phyloP scores from a whole-genome alignment of 331 rosid genomes.

The Quercus phellos region DNA sequence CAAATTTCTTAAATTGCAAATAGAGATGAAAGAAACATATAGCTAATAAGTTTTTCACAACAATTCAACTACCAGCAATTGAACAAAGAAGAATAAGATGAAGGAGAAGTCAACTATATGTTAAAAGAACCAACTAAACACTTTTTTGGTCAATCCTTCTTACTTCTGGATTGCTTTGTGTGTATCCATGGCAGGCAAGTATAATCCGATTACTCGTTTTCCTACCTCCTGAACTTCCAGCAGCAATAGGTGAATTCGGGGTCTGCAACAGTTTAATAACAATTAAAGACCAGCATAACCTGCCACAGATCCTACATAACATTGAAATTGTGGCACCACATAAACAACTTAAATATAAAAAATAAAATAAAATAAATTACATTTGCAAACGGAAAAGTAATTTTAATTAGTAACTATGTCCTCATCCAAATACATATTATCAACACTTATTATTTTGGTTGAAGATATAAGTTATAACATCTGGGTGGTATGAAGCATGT shows the following conservation, averaged over 20 bases:
- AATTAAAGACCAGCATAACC: constrained; percentile 24
- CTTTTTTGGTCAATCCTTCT: constrained; percentile 2
- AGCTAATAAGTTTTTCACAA: background rate
- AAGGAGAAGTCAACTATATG: background rate
- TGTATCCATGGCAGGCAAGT: constrained; percentile 78
- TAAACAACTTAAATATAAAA: background rate
- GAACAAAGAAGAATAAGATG: background rate
- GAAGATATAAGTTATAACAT: background rate
- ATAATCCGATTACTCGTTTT: constrained; percentile 50
- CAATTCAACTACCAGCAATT: constrained; percentile 1
- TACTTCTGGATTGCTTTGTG: constrained; percentile 58
- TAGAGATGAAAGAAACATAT: background rate
- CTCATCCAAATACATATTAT: background rate
- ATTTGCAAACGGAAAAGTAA: background rate
- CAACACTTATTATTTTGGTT: background rate
- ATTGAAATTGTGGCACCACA: constrained; percentile 4
- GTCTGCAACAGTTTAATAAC: constrained; percentile 59
- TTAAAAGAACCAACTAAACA: background rate
- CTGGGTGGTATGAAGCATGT: background rate
- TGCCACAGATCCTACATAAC: constrained; percentile 15
- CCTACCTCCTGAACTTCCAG: constrained; percentile 76
- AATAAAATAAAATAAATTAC: background rate
- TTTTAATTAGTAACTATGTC: background rate
- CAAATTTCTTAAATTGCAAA: constrained; percentile 16
- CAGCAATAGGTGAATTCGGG: constrained; percentile 80